Conservation (phyloP, 73 alveolate genomes). For the Tetrahymena borealis region DNA sequence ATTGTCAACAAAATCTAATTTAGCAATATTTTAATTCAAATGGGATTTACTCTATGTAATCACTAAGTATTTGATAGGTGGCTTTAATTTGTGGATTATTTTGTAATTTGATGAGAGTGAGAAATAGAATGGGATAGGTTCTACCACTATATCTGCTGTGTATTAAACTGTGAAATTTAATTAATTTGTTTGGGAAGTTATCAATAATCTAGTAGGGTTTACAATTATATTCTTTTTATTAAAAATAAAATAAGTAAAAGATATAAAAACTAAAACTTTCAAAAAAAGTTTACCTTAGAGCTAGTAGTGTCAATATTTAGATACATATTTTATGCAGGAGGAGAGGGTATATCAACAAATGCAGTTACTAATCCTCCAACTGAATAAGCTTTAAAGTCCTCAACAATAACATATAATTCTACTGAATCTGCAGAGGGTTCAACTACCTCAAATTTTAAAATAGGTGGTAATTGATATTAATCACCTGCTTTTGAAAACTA, state of each 20-base stretch:
- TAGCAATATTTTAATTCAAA: not conserved
- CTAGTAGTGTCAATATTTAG: not conserved
- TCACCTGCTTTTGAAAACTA: not conserved
- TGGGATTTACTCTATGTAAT: not conserved
- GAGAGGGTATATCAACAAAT: not conserved
- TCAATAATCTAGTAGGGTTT: not conserved
- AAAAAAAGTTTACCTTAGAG: not conserved
- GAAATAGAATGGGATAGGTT: not conserved
- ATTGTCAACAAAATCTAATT: not conserved
- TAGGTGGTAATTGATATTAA: not conserved
- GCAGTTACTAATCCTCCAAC: not conserved
- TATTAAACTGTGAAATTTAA: not conserved
- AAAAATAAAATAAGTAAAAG: not conserved
- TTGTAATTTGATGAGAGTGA: not conserved
- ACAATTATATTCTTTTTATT: not conserved
- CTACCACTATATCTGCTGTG: not conserved
- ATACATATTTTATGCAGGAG: not conserved
- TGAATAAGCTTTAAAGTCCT: not conserved
- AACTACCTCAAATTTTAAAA: not conserved
- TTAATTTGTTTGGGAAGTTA: not conserved
- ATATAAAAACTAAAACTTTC: not conserved
- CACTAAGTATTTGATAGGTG: not conserved
- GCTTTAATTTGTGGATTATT: not conserved
- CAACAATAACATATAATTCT: not conserved
- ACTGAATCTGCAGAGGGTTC: not conserved